Conservation (phyloP, 2,329 filamentous ascomycete species). For the Dothistroma septosporum region DNA sequence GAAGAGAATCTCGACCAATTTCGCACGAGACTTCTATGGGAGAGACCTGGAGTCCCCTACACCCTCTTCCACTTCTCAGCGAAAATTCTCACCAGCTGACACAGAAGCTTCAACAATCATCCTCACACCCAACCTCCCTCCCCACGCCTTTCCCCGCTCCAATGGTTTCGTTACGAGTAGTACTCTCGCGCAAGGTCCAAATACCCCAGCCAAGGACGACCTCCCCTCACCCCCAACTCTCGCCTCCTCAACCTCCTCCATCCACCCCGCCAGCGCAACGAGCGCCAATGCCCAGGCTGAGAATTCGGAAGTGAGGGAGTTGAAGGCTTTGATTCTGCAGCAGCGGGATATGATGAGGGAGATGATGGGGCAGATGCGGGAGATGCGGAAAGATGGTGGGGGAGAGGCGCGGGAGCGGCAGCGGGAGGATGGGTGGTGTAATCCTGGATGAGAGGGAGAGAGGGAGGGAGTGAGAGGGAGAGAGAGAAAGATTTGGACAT, state of each 20-base stretch:
- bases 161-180: neutral
- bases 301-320: conserved; percentile 3
- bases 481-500: neutral
- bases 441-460: neutral
- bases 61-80: neutral
- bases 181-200: neutral
- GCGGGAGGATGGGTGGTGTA: neutral
- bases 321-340: conserved; percentile 11
- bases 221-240: neutral
- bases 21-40: conserved; percentile 26
- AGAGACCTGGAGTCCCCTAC: neutral
- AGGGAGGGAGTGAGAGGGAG: neutral
- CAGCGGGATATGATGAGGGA: conserved; percentile 15
- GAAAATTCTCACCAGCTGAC: neutral
- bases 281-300: neutral
- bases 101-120: conserved; percentile 16
- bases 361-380: conserved; percentile 19
- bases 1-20: conserved; percentile 19
- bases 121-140: conserved; percentile 12
- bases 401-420: neutral
- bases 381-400: neutral
- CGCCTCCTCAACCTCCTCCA: neutral
- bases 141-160: neutral
- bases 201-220: conserved; percentile 5
- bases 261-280: neutral